Conservation (phyloP, 805 yeast species). For the Isabelozyma heimii region DNA sequence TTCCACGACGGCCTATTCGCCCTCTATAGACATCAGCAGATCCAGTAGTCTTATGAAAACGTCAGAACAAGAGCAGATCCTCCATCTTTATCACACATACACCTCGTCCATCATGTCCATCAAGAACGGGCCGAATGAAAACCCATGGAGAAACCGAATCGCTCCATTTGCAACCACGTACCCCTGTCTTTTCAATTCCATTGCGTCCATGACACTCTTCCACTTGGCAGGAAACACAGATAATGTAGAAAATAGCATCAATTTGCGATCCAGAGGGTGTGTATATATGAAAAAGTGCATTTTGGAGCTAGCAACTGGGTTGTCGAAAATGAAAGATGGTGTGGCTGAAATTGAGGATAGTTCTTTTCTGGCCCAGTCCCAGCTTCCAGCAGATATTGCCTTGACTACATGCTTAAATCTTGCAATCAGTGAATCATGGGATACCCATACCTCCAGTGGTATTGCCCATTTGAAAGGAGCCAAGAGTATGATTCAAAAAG, state of each 20-base stretch:
- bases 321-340: constrained; percentile 28
- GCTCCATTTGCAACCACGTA: constrained; percentile 56
- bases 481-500: constrained; percentile 53
- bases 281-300: constrained; percentile 60
- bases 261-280: constrained; percentile 48
- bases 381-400: constrained; percentile 61
- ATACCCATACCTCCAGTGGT: constrained; percentile 63
- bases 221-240: constrained; percentile 42
- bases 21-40: neutral
- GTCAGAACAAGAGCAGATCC: constrained; percentile 35
- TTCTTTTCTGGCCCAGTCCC: constrained; percentile 9
- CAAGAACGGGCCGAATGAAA: constrained; percentile 60
- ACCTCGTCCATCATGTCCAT: constrained; percentile 54
- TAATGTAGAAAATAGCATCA: constrained; percentile 43
- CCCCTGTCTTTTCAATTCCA: constrained; percentile 57
- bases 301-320: constrained; percentile 56
- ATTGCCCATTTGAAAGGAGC: constrained; percentile 71
- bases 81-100: constrained; percentile 31
- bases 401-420: constrained; percentile 61
- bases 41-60: constrained; percentile 15
- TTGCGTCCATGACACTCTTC: constrained; percentile 66
- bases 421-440: constrained; percentile 70
- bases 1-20: neutral
- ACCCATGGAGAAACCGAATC: constrained; percentile 63
- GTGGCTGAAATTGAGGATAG: constrained; percentile 7